Base-by-base conservation (phyloP, 768 basidiomycete species). In the Lyophyllum atratum region DNA sequence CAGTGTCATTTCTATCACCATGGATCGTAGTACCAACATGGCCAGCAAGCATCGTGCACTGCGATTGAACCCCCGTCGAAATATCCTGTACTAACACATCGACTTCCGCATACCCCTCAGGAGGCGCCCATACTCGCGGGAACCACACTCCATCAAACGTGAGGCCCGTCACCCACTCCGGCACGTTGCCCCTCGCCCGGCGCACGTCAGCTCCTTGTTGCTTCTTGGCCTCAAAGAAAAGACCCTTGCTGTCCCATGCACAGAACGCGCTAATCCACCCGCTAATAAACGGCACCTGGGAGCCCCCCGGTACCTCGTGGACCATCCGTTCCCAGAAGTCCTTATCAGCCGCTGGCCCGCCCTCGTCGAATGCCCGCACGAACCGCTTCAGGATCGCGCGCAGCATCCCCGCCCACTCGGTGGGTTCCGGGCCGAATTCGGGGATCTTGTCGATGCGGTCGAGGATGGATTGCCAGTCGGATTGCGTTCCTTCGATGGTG, bases 201-300 rank as follows among this genome's bases (percentile, higher is more conserved):
- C 29, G 29, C 6, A 5, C 29, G 11, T 5, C 6, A 31, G 6
- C 29, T 6, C 42, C 43, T 33, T 33, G 25, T 21, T 14, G 28
- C 2, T 26, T 14, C 24, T 24, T 39, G n/a, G 21, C 11, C n/a
- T n/a, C 15, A n/a, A 43, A 42, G 17, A 33, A 46, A 4, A 11
- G 22, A 8, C 49, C 37, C 17, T 47, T n/a, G 9, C 21, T 19
- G 2, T 51, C 26, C 54, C 49, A 67, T 62, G 71, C 40, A 68
- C 69, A 72, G 49, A 78, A 78, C 17, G 72, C 71, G 21, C 68
- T 71, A 49, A 77, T 72, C 76, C 76, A 77, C 0, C 76, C 78
- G 2, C 71, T 70, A n/a, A 79, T 52, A 59, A 59, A 72, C 11
- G 62, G 59, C 11, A 31, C 5, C 1, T 67, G 61, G 2, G 72